These are phyloP conservation scores for Leptographium wingfieldii DNA, from an alignment of 2,329 filamentous ascomycete genomes.

Conservation along the genomic window DNA sequence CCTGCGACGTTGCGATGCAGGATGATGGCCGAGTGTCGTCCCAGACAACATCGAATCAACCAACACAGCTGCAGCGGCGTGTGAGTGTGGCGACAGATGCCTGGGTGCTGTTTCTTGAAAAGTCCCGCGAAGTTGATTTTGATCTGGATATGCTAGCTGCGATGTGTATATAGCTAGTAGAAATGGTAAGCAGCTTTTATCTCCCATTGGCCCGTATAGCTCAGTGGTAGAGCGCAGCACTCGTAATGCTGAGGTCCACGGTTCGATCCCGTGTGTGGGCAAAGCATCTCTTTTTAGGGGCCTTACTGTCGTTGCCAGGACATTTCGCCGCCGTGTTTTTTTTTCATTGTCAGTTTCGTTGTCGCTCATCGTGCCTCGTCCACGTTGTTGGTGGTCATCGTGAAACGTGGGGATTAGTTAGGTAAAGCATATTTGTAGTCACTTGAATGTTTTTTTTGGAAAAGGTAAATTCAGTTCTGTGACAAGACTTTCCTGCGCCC, in stretches of 20 bases:
- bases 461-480: too few relatives aligned
- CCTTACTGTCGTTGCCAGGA: background rate
- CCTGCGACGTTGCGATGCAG: background rate
- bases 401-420: too few relatives aligned
- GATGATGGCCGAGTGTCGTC: background rate
- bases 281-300: background rate
- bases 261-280: slow-evolving; percentile 2
- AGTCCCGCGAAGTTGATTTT: background rate
- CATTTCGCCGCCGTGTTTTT: background rate
- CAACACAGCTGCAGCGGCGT: background rate
- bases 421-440: too few relatives aligned
- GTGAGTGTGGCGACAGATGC: slow-evolving; percentile 5
- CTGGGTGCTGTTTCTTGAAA: slow-evolving; percentile 6
- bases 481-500: too few relatives aligned
- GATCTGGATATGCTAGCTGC: slow-evolving; percentile 3
- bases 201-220: background rate
- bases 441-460: too few relatives aligned
- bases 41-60: background rate
- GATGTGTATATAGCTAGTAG: background rate
- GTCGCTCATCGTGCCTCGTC: too few relatives aligned
- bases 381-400: too few relatives aligned
- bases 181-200: background rate
- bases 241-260: slow-evolving; percentile 2
- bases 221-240: slow-evolving; percentile 2
- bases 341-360: too few relatives aligned